phyloP scores from a whole-genome alignment of 192 early-diverging fungal genomes.

The Glomus cerebriforme region DNA sequence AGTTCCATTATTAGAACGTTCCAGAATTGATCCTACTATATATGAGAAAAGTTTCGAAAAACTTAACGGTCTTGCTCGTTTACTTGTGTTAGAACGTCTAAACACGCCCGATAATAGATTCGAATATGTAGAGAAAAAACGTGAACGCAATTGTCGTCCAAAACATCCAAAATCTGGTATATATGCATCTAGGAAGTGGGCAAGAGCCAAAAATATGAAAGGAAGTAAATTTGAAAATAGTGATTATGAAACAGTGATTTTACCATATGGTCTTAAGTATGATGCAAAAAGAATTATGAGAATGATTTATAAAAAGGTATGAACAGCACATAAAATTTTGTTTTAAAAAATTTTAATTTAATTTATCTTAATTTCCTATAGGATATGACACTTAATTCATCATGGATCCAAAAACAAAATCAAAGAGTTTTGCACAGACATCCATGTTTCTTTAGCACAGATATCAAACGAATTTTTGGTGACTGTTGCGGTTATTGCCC shows the following conservation, averaged over 20 bases:
- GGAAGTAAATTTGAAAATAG: conserved; percentile 10
- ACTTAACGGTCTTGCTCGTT: conserved; percentile 1
- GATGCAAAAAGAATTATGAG: not conserved
- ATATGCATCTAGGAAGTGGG: not conserved
- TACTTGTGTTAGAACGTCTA: not conserved
- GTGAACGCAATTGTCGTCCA: not conserved
- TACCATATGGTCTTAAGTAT: not conserved
- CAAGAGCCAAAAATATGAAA: no score
- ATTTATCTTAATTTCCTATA: not conserved
- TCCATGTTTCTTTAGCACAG: conserved; percentile 19
- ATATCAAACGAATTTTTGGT: conserved; percentile 13
- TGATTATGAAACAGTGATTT: conserved; percentile 16
- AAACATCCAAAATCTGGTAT: not conserved
- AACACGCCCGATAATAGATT: no score
- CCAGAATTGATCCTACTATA: conserved; percentile 10
- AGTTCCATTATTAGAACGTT: not conserved
- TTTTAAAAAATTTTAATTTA: not conserved
- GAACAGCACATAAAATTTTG: no score
- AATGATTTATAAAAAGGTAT: conserved; percentile 8
- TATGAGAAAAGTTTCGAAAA: conserved; percentile 15
- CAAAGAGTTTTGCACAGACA: conserved; percentile 3
- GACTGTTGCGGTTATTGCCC: conserved; percentile 24
- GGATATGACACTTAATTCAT: conserved; percentile 12
- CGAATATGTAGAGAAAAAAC: no score
- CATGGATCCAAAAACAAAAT: not conserved